Conservation (phyloP, 805 yeast species). For the Myxozyma monticola region DNA sequence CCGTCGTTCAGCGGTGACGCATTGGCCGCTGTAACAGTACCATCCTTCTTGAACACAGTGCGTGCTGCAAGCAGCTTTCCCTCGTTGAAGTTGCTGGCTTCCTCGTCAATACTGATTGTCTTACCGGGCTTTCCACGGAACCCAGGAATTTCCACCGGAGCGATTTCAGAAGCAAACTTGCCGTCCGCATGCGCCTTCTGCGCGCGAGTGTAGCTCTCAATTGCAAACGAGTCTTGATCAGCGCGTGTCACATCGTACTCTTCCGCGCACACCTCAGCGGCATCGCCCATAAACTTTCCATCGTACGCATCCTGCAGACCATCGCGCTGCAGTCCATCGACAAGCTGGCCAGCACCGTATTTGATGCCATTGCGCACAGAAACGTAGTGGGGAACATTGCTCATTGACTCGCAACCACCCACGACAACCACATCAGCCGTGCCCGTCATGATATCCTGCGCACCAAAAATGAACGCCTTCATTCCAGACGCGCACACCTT, state of each 20-base stretch:
- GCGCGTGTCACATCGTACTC: conserved; percentile 78
- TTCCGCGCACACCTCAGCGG: conserved; percentile 93
- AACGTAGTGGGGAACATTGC: conserved; percentile 86
- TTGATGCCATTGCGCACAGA: conserved; percentile 83
- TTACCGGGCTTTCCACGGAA: conserved; percentile 65
- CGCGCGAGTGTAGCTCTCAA: conserved; percentile 82
- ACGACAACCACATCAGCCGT: conserved; percentile 66
- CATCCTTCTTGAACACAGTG: conserved; percentile 92
- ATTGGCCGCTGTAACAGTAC: conserved; percentile 94
- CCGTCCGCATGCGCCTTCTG: conserved; percentile 76
- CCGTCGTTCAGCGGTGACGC: conserved; percentile 97
- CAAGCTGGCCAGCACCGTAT: conserved; percentile 75
- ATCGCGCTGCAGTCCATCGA: conserved; percentile 90
- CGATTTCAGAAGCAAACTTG: conserved; percentile 78
- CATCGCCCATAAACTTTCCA: conserved; percentile 88
- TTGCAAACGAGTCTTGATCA: conserved; percentile 86
- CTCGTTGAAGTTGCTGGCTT: conserved; percentile 73
- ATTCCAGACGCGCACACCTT: conserved; percentile 96
- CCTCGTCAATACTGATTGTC: conserved; percentile 79
- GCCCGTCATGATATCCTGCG: conserved; percentile 81
- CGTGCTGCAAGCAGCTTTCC: conserved; percentile 77
- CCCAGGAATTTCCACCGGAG: conserved; percentile 88
- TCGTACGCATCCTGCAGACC: conserved; percentile 93
- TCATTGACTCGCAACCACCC: conserved; percentile 97
- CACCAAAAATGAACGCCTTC: conserved; percentile 83